Base-by-base conservation (phyloP, 352 stramenopile species). In the Globisporangium ultimum region DNA sequence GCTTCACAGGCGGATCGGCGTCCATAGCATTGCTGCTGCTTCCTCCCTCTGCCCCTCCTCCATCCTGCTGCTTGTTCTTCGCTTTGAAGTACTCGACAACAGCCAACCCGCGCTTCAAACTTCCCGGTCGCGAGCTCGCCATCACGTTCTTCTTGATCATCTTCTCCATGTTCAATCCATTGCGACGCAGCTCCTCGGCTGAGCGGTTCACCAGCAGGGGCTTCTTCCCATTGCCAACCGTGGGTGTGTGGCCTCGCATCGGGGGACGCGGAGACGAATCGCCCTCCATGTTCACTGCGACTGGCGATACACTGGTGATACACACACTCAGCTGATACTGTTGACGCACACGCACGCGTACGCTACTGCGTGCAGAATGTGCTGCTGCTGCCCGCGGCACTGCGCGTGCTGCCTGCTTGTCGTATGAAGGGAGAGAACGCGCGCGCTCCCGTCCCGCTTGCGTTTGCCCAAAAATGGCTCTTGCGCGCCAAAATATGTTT, bases 141-240 rank as follows among this genome's bases (percentile, higher is more conserved):
- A 81, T 53, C 32, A 91, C 80, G 62, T 93, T 93, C 58, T 89
- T 91, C 66, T 89, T 80, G 64, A 93, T 88, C 83, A 93, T 93
- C 51, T 89, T 89, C 67, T 93, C 83, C 80, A 91, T 91, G 60
- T 89, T 93, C 38, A 90, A 50, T 15, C 70, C 69, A 65, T 74
- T 91, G 48, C 80, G 83, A 0, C 82, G 79, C 59, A 73, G 14
- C 17, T 91, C 70, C 18, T 88, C 74, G 2, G 67, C 84, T 15
- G 60, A 58, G 15, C 63, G 63, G 52, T 57, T 64, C 62, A 65
- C 28, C 43, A 63, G 21, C 41, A 58, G 28, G 12, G 55, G 61
- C 49, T 67, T 58, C 56, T 67, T 64, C 12, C 58, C 49, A 56
- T 48, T 59, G 15, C 22, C 41, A 22, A 13, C 52, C 13, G 40